phyloP scores from a whole-genome alignment of 768 basidiomycete genomes.

The Rhodotorula sphaerocarpa region DNA sequence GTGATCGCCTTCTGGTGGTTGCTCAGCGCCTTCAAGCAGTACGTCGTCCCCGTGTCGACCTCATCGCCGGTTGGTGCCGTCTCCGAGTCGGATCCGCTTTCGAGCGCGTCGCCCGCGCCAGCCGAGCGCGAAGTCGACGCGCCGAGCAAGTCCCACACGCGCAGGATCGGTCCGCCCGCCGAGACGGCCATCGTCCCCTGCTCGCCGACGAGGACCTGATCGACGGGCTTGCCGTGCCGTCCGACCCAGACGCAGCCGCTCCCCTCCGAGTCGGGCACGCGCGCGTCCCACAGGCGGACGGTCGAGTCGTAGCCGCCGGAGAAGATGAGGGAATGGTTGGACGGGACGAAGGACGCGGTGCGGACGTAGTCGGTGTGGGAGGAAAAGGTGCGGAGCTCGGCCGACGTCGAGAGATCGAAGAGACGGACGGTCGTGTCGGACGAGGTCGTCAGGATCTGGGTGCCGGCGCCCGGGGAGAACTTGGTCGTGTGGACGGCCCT shows the following conservation, averaged over 20 bases:
- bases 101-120: not conserved
- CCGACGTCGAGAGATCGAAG: slow-evolving; percentile 76
- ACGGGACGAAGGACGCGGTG: slow-evolving; percentile 73
- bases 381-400: slow-evolving; percentile 71
- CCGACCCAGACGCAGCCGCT: slow-evolving; percentile 75
- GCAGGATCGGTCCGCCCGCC: slow-evolving; percentile 80
- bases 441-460: slow-evolving; percentile 84
- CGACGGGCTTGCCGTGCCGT: slow-evolving; percentile 60
- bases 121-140: slow-evolving; percentile 48
- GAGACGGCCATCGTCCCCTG: slow-evolving; percentile 73
- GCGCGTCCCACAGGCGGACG: slow-evolving; percentile 73
- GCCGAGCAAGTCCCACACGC: slow-evolving; percentile 89
- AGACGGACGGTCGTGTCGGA: slow-evolving; percentile 90
- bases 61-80: slow-evolving; percentile 1
- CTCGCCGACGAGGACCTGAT: slow-evolving; percentile 86
- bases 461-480: slow-evolving; percentile 68
- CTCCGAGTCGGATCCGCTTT: not conserved
- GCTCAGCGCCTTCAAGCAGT: slow-evolving; percentile 76
- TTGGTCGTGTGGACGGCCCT: slow-evolving; percentile 85
- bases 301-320: slow-evolving; percentile 95
- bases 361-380: slow-evolving; percentile 94
- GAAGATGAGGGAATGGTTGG: slow-evolving; percentile 72
- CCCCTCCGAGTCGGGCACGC: slow-evolving; percentile 52
- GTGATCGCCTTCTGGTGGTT: slow-evolving; percentile 99
- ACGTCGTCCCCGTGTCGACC: slow-evolving; percentile 46